Evolutionary conservation across 768 basidiomycete genomes (phyloP).

Genomic region (Suillus hirtellus): DNA sequence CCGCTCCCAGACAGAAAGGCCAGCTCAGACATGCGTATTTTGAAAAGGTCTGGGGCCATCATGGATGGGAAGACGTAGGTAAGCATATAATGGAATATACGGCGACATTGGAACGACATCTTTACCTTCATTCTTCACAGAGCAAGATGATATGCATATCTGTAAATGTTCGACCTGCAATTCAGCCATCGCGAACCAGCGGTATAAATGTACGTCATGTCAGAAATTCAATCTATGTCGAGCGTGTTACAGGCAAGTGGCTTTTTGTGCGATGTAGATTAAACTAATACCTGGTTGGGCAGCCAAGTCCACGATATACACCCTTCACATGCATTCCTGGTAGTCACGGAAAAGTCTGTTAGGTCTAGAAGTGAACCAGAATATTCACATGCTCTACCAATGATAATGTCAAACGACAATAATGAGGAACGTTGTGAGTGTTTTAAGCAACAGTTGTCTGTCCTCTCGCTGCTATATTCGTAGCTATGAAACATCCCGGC

Average conservation of each 20-base stretch:
- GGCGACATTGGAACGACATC: background rate
- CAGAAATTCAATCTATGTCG: slow-evolving; percentile 78
- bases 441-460: background rate
- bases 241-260: slow-evolving; percentile 72
- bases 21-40: slow-evolving; percentile 80
- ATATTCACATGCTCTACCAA: slow-evolving; percentile 22
- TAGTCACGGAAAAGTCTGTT: slow-evolving; percentile 64
- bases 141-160: slow-evolving; percentile 68
- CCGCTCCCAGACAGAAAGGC: slow-evolving; percentile 72
- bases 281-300: slow-evolving; percentile 9
- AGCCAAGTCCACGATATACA: slow-evolving; percentile 93
- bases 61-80: slow-evolving; percentile 91
- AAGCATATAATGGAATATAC: slow-evolving; percentile 30
- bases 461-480: slow-evolving; percentile 9
- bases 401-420: slow-evolving; percentile 36
- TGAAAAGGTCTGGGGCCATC: slow-evolving; percentile 83
- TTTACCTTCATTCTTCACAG: slow-evolving; percentile 36
- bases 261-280: slow-evolving; percentile 6
- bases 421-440: slow-evolving; percentile 64
- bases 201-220: slow-evolving; percentile 88
- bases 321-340: slow-evolving; percentile 83
- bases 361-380: slow-evolving; percentile 45
- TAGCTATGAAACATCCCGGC: slow-evolving; percentile 76
- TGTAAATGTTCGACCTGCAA: slow-evolving; percentile 83
- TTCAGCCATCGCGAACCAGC: slow-evolving; percentile 54